Evolutionary conservation across 805 yeast genomes (phyloP), one percentile per base, ranked within the genome.

Genomic region (Lachancea fermentati): DNA sequence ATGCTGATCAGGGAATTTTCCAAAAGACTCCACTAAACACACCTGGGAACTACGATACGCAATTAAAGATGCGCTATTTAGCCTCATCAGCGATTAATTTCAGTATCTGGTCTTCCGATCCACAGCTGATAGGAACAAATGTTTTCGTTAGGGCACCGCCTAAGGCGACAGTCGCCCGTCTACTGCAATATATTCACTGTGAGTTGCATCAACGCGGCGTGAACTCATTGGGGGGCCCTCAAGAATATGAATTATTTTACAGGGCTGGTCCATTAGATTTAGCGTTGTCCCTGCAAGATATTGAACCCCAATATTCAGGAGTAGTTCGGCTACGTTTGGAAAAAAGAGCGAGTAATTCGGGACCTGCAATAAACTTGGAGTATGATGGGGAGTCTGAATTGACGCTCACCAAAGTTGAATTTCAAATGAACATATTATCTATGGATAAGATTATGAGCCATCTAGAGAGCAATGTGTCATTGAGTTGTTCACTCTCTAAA

Each of bases 151-250:
- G 49, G 32, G 57, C 52, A 1, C 65, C 53, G 34, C 55, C 58
- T 1, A 42, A 48, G 31, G 48, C 58, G 5, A 37, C 44, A 8
- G 50, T 55, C 18, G 44, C 45, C 3, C 46, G 62, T 37, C 30
- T 60, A 6, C 32, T 56, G 25, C 60, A 59, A 32, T 60, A 58
- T 34, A 38, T 57, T n/a, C 60, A 57, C 35, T 45, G 42, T 31
- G 36, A 38, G 13, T 14, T 22, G 35, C 19, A n/a, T 6, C 40
- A 28, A 16, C 9, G 34, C 6, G 18, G 19, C 6, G 29, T n/a
- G 3, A 9, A 30, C 8, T 41, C 22, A 17, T 22, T 44, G 15
- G 44, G 44, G 5, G 37, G 38, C 11, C 40, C 39, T 11, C 39
- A 45, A 9, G 45, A 42, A 7, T 49, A 39, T 31, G 30, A 38